These are phyloP conservation scores for Wallacemonas sp. DNA, from an alignment of 208 protist genomes.

Conservation along the genomic window DNA sequence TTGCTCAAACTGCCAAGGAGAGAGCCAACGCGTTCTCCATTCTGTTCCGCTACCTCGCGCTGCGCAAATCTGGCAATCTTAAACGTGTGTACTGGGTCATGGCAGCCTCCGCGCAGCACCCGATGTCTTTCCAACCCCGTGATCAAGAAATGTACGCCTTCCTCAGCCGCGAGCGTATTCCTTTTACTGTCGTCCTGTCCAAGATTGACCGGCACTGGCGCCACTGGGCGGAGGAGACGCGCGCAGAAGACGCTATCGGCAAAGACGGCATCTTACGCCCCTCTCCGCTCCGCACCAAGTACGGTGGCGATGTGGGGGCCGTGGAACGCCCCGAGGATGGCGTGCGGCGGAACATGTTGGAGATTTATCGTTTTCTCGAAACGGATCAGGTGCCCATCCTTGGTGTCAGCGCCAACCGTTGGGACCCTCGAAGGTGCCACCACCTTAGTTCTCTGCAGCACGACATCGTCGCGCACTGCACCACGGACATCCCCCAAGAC, in stretches of 20 bases:
- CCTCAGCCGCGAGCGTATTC: conserved; percentile 65
- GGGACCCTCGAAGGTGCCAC: conserved; percentile 46
- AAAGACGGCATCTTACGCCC: conserved; percentile 28
- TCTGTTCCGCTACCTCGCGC: conserved; percentile 83
- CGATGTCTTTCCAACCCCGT: conserved; percentile 55
- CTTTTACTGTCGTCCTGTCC: conserved; percentile 79
- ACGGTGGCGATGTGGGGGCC: background rate
- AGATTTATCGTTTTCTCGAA: conserved; percentile 71
- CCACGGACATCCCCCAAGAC: conserved; percentile 35
- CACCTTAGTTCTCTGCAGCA: conserved; percentile 73
- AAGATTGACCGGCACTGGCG: conserved; percentile 84
- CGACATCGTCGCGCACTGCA: conserved; percentile 83
- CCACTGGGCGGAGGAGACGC: conserved; percentile 15
- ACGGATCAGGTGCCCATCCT: conserved; percentile 71
- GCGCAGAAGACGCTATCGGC: conserved; percentile 27
- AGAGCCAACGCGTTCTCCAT: conserved; percentile 78
- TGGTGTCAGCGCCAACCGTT: conserved; percentile 59
- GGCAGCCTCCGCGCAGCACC: conserved; percentile 44
- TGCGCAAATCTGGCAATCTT: conserved; percentile 72
- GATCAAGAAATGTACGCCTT: conserved; percentile 83
- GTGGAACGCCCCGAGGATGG: conserved; percentile 25
- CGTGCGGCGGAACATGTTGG: conserved; percentile 51
- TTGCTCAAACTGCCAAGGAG: conserved; percentile 35
- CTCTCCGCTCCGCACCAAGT: conserved; percentile 12
- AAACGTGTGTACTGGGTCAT: conserved; percentile 88